Evolutionary conservation across 345 rosid species (phyloP).

Genomic region (Hibiscus trionum): DNA sequence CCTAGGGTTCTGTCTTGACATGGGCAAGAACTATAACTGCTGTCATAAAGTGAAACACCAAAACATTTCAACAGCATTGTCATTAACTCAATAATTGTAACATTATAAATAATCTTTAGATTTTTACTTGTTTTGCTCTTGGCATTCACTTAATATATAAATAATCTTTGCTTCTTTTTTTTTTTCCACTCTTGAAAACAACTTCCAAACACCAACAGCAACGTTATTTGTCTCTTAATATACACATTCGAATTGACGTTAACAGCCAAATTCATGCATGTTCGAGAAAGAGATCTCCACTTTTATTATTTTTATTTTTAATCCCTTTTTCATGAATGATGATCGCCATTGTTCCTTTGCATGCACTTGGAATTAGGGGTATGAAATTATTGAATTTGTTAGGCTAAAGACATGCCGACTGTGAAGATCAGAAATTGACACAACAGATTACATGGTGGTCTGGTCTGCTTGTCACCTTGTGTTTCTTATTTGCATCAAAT

Average conservation of each 20-base stretch:
- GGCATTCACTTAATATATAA: not conserved
- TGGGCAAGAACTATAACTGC: not conserved
- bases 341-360: slow-evolving; percentile 13
- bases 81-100: not conserved
- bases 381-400: slow-evolving; percentile 20
- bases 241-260: not conserved
- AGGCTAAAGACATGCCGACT: slow-evolving; percentile 3
- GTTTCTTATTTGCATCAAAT: slow-evolving; percentile 13
- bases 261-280: slow-evolving; percentile 23
- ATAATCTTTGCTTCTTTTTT: not conserved
- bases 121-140: slow-evolving; percentile 1
- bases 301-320: not conserved
- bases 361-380: slow-evolving; percentile 18
- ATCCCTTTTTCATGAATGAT: not conserved
- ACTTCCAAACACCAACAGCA: not conserved
- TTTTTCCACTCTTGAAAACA: not conserved
- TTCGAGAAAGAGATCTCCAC: not conserved
- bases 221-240: not conserved
- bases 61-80: not conserved
- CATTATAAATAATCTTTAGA: not conserved
- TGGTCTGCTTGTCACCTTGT: slow-evolving; percentile 28
- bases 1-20: not conserved
- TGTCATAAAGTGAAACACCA: not conserved
- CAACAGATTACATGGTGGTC: slow-evolving; percentile 12
- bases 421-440: slow-evolving; percentile 22